Base-by-base conservation (phyloP, 2,329 filamentous ascomycete species). In the Neoascochyta sp. region DNA sequence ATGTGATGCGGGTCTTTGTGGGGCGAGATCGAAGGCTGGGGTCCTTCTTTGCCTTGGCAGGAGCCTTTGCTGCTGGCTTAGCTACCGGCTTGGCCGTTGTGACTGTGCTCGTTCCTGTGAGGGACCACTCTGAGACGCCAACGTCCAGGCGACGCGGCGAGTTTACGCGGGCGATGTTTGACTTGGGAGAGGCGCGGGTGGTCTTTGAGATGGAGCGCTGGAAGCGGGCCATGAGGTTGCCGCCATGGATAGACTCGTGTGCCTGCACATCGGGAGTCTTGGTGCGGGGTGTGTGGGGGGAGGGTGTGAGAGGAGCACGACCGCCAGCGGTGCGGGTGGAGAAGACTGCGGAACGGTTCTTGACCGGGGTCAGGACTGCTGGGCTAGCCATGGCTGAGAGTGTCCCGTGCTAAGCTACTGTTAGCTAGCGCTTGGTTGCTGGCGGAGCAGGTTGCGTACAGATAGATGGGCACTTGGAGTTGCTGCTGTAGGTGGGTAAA, bases 311-410 rank as follows among this genome's bases (percentile, higher is more conserved):
- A 52, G 92, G 89, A 75, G 94, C 89, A 42, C 92, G 86, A 63
- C 89, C 88, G 69, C 90, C 89, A 65, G 89, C 92, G 62, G 89
- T 92, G 64, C 88, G 88, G 50, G 86, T 80, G 50, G 83, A 88
- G 73, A 96, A 95, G 56, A 95, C 77, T 38, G 88, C 87, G 68
- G 84, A 81, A 67, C 95, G 90, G 75, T 86, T 92, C 76, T 95
- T 96, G 63, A 92, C 75, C 39, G 92, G 92, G 40, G 92, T 96
- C 56, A 87, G 85, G 66, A 95, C 80, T 61, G 78, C 71, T 64
- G 77, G 70, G 65, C 82, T 84, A 63, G 90, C 87, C 90, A 96
- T 96, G 60, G 58, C 64, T 62, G 57, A 54, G 49, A 24, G 16
- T 26, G 31, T 46, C 39, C 41, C 27, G 29, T 45, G 37, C 54